Base-by-base conservation (phyloP, 139 green algal genomes). In the Closterium sp. region DNA sequence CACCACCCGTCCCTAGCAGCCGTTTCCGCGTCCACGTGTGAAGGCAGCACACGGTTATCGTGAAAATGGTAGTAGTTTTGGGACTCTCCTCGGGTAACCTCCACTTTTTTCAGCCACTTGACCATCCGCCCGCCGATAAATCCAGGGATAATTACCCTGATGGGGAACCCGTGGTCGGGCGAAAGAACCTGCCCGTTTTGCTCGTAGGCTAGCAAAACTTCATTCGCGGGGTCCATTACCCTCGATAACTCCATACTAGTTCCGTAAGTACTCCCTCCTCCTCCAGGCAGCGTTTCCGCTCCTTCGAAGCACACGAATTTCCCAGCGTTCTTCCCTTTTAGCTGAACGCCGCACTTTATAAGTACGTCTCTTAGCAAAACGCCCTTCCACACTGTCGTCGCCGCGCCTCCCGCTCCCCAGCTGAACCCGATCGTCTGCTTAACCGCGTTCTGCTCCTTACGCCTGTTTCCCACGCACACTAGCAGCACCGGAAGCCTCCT, bases 371-470 rank as follows among this genome's bases (percentile, higher is more conserved):
- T 88, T 88, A 99, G 94, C 23, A 96, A 94, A 84, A 98, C 97
- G 34, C 98, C 98, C 0, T 97, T 99, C 98, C 98, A 99, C 90
- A 97, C 96, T 31, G 91, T 93, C n/a, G 96, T 98, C 89, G 92
- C 94, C 31, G 96, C 93, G 8, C 95, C 96, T 34, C 89, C 91
- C 4, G 93, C 36, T 66, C 94, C 94, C 97, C 97, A 99, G 93
- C 96, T 98, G 95, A 98, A 98, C 33, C 97, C 98, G 33, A 98
- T 98, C 16, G 96, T 97, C 96, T 99, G 97, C 94, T 99, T 99
- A 25, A 98, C 89, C 97, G 99, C 99, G 95, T 99, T 99, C 94
- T 99, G 95, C 93, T 99, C 98, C 95, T 99, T 99, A 84, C 98
- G 96, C 4, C 98, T 92, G 94, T 99, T 99, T 19, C 98, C 97